Conservation (phyloP, 108 stramenopile species). For the Cylindrotheca closterium region DNA sequence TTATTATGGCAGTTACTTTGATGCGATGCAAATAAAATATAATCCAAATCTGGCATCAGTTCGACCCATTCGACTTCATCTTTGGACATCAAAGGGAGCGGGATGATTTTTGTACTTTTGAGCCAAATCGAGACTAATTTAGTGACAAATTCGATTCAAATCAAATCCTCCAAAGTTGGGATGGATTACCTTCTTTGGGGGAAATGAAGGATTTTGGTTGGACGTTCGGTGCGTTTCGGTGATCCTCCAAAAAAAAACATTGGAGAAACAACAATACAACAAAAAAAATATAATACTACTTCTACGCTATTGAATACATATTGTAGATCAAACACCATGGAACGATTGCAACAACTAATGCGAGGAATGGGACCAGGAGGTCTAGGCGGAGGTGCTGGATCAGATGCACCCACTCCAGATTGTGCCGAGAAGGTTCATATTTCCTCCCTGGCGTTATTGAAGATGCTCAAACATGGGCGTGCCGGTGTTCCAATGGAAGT, state of each 20-base stretch:
- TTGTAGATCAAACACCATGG: conserved; percentile 43
- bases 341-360: conserved; percentile 88
- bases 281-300: not conserved
- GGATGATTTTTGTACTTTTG: too few species aligned
- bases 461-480: conserved; percentile 99
- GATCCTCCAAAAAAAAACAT: not conserved
- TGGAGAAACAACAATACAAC: not conserved
- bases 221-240: too few species aligned
- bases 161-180: too few species aligned
- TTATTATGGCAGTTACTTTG: too few species aligned
- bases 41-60: too few species aligned
- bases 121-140: too few species aligned
- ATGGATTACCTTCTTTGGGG: too few species aligned
- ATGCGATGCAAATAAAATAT: too few species aligned
- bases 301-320: not conserved
- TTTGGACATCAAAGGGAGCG: too few species aligned
- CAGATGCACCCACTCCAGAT: conserved; percentile 88
- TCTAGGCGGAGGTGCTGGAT: conserved; percentile 57
- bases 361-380: conserved; percentile 77
- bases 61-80: too few species aligned
- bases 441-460: conserved; percentile 94
- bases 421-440: conserved; percentile 98
- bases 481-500: conserved; percentile 99
- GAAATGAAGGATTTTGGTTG: too few species aligned
- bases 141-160: too few species aligned